Conservation (phyloP, 1,284 basidiomycete species). For the Volvariella surrecta region DNA sequence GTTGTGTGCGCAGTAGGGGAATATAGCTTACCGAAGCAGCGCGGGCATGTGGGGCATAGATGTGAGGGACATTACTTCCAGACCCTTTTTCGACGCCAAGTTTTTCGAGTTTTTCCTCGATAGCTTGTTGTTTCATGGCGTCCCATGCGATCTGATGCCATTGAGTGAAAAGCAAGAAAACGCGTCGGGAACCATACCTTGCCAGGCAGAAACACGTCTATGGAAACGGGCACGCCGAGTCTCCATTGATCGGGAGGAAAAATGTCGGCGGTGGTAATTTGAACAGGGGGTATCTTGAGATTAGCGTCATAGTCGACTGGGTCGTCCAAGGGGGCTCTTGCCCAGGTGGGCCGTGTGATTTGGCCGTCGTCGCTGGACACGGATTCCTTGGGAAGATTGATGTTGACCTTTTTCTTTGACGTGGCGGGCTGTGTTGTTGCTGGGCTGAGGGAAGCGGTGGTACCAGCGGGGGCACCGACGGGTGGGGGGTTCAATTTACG, state of each 20-base stretch:
- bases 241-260: constrained; percentile 59
- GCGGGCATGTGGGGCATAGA: constrained; percentile 65
- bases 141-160: constrained; percentile 58
- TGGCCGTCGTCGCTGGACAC: constrained; percentile 34
- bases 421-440: constrained; percentile 13
- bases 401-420: constrained; percentile 58
- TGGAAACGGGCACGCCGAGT: constrained; percentile 44
- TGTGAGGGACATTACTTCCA: constrained; percentile 45
- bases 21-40: constrained; percentile 63
- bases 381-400: constrained; percentile 69
- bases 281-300: constrained; percentile 30
- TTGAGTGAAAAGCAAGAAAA: constrained; percentile 5
- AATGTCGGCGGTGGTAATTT: constrained; percentile 40
- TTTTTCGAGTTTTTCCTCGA: constrained; percentile 72
- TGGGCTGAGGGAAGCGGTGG: constrained; percentile 16
- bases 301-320: constrained; percentile 31
- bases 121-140: constrained; percentile 52
- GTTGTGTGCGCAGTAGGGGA: constrained; percentile 14
- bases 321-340: constrained; percentile 44
- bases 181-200: constrained; percentile 39
- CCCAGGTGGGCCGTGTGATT: constrained; percentile 47
- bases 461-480: constrained; percentile 19
- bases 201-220: constrained; percentile 77
- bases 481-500: constrained; percentile 66
- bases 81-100: constrained; percentile 67